A percentile compares a stretch with the other conserved stretches of the same genome.
phyloP scores from a whole-genome alignment of 495 filamentous ascomycete genomes.

The Daldinia caldariorum region DNA sequence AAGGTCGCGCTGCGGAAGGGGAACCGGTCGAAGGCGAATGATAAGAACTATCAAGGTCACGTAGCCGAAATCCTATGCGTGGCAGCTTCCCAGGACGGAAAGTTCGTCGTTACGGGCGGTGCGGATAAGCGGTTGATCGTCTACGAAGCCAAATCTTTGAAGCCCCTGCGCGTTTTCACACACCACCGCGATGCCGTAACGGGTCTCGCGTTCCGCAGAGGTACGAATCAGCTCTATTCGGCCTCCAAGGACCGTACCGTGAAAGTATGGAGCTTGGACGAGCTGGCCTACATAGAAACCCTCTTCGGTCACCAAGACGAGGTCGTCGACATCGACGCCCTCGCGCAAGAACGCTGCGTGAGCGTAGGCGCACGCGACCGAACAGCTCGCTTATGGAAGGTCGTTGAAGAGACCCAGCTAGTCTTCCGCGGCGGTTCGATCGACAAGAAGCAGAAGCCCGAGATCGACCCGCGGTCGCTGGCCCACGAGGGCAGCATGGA shows the following conservation, averaged over 20 bases:
- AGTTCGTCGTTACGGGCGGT: constrained; percentile 90
- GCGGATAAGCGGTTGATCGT: constrained; percentile 82
- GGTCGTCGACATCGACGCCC: constrained; percentile 81
- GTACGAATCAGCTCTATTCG: constrained; percentile 92
- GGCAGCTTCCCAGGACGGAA: constrained; percentile 86
- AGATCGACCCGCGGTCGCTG: constrained; percentile 52
- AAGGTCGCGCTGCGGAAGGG: constrained; percentile 72
- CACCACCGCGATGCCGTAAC: constrained; percentile 91
- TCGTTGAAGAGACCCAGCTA: constrained; percentile 91
- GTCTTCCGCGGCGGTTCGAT: constrained; percentile 87
- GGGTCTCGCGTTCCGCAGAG: constrained; percentile 82
- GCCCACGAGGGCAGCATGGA: constrained; percentile 87
- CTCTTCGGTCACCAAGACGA: constrained; percentile 95
- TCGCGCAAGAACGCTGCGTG: constrained; percentile 86
- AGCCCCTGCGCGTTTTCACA: constrained; percentile 81
- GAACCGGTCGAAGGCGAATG: constrained; percentile 67
- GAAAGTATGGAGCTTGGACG: constrained; percentile 79
- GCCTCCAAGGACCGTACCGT: constrained; percentile 88
- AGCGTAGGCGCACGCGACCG: constrained; percentile 88
- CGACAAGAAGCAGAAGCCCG: constrained; percentile 62
- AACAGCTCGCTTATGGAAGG: constrained; percentile 96
- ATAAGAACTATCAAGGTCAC: constrained; percentile 76
- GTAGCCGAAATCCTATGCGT: constrained; percentile 79
- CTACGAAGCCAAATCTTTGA: constrained; percentile 82
- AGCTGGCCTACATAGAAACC: constrained; percentile 90